Evolutionary conservation across 2,329 filamentous ascomycete genomes (phyloP).

Genomic region (Mollisiaceae sp.): DNA sequence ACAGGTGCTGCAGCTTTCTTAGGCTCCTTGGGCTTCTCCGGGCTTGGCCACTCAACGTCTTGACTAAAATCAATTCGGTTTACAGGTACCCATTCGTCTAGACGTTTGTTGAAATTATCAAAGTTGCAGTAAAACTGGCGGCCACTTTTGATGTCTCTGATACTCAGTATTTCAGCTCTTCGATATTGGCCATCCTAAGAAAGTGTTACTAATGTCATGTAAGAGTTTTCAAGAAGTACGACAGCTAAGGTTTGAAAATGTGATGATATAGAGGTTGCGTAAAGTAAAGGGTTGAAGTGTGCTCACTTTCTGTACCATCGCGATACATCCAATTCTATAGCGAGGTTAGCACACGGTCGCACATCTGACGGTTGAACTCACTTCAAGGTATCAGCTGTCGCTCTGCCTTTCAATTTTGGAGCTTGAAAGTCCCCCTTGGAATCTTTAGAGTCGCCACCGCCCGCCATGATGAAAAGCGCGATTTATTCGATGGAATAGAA

Average conservation of each 20-base stretch:
- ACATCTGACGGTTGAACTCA: slow-evolving; percentile 49
- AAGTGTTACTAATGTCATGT: slow-evolving; percentile 35
- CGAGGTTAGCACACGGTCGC: slow-evolving; percentile 27
- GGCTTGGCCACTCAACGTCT: slow-evolving; percentile 95
- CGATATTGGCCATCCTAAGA: slow-evolving; percentile 78
- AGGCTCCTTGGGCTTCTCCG: slow-evolving; percentile 75
- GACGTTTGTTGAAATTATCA: slow-evolving; percentile 43
- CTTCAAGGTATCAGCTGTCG: slow-evolving; percentile 84
- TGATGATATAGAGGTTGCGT: not conserved
- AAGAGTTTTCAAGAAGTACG: slow-evolving; percentile 22
- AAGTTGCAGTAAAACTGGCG: slow-evolving; percentile 52
- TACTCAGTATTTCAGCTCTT: slow-evolving; percentile 95
- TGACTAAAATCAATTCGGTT: slow-evolving; percentile 83
- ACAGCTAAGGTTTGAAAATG: not conserved
- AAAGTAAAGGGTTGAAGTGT: not conserved
- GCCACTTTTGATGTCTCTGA: slow-evolving; percentile 85
- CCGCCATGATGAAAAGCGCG: slow-evolving; percentile 56
- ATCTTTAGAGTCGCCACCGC: slow-evolving; percentile 55
- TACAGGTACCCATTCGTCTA: slow-evolving; percentile 81
- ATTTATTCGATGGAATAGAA: slow-evolving; percentile 34
- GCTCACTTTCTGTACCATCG: slow-evolving; percentile 45
- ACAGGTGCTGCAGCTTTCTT: slow-evolving; percentile 66
- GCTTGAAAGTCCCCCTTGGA: slow-evolving; percentile 61
- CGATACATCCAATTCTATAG: slow-evolving; percentile 43
- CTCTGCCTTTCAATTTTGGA: slow-evolving; percentile 74